Base-by-base conservation (phyloP, 495 filamentous ascomycete species). In the Penicillium taxi region DNA sequence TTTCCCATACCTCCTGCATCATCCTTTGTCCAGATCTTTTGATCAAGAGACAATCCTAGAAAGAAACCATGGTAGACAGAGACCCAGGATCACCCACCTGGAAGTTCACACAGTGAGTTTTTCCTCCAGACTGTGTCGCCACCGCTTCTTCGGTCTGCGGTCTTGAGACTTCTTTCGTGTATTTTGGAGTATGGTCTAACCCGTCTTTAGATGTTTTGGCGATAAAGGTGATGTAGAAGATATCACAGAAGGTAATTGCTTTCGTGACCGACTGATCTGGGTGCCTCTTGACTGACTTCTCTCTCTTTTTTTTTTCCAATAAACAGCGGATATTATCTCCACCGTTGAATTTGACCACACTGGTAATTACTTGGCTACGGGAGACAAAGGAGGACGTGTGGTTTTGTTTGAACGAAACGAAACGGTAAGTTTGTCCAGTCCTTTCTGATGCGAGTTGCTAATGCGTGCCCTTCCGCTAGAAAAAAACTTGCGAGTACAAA, bases 401-500 rank as follows among this genome's bases (percentile, higher is more conserved):
- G 91, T 98, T 34, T 67, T 98, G 42, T 98, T 98, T 52, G 91
- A 98, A 65, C 78, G 91, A 46, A 98, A 98, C 51, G 93, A 98
- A 63, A 94, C 88, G 59, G 90, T 93, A 69, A 35, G 38, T 42
- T 2, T 21, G 8, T 11, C 8, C 35, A 26, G 21, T 19, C 18
- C 19, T 16, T 15, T 35, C 32, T 35, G 9, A 35, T 35, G 18
- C 20, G 11, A n/a, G 16, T 16, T 6, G n/a, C n/a, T n/a, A n/a
- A n/a, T n/a, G n/a, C n/a, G n/a, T n/a, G 15, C 17, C 18, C 15
- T 23, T n/a, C 16, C 25, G 9, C 23, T 55, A 96, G 90, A 96
- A 96, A 80, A 98, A 96, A 82, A 96, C 91, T 9, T 98, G 91
- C 75, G 91, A 98, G 64, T 98, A 98, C 74, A 98, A 98, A 62